Evolutionary conservation across 306 rosid species (phyloP), one percentile per base, ranked within the genome.

Genomic region (Lagenaria siceraria): DNA sequence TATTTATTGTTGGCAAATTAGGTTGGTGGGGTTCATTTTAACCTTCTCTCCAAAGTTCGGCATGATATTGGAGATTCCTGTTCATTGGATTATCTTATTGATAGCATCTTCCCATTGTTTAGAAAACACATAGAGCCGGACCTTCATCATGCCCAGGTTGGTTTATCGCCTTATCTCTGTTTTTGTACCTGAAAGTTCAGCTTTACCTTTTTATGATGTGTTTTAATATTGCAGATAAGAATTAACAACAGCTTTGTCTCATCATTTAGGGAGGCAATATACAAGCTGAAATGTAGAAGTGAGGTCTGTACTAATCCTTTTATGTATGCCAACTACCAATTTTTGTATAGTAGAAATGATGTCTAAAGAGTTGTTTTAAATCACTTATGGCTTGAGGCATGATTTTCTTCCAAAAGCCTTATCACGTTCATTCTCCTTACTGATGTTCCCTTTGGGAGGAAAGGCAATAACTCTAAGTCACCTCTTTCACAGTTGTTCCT

Each of bases 71-170:
- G 99, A 79, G 99, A 95, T 88, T 90, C 99, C 82, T 92, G 97
- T 82, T 95, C 99, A 10, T 85, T 95, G 85, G 98, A 95, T 81
- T 85, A 86, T 91, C 99, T 95, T 76, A 95, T 95, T 78, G 99
- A 95, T 82, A 95, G 97, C 91, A 95, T 95, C 83, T 95, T 95
- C 78, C 99, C 99, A 53, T 88, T 92, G 77, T 95, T 95, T 84
- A 87, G 99, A 84, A 95, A 92, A 86, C 97, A 92, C 85, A 95
- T 95, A 70, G 99, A 95, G 83, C 97, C 99, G 25, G 97, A 95
- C 88, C 99, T 95, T 82, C 99, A 95, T 88, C 99, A 95, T 85
- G 99, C 97, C 35, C 97, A 95, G 99, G 99, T 95, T 88, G 85
- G 86, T 83, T 12, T 75, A 76, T 58, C 86, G 82, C 83, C 82